Conservation (phyloP, 2,329 filamentous ascomycete genomes). For the Dactylonectria estremocensis region DNA sequence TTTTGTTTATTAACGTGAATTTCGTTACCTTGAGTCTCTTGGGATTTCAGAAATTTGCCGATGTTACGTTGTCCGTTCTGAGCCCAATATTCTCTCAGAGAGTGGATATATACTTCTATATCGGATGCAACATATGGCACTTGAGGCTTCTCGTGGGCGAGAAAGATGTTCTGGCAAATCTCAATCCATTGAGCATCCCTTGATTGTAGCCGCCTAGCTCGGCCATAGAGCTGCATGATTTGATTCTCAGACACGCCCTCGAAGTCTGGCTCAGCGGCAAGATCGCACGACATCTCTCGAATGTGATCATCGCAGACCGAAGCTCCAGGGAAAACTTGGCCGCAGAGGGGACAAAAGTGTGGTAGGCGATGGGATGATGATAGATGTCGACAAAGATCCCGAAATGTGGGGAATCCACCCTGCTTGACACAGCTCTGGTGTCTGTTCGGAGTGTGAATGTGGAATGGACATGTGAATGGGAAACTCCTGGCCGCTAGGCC, state of each 20-base stretch:
- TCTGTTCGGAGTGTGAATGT: background rate
- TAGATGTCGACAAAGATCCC: background rate
- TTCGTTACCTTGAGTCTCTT: too few relatives aligned
- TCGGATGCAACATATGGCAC: background rate
- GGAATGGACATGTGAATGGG: background rate
- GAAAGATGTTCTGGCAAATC: background rate
- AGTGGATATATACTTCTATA: background rate
- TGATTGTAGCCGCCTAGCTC: background rate
- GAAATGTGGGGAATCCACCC: constrained; percentile 8
- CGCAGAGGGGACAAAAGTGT: constrained; percentile 12
- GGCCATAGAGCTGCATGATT: background rate
- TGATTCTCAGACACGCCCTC: constrained; percentile 5
- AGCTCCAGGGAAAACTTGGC: background rate
- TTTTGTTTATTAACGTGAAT: background rate
- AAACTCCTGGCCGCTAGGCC: background rate
- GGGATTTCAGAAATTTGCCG: background rate
- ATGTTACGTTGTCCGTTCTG: background rate
- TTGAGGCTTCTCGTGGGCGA: background rate
- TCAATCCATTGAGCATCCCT: background rate
- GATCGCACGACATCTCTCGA: background rate
- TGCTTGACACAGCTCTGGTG: background rate
- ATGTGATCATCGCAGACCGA: constrained; percentile 13
- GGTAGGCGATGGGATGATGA: background rate
- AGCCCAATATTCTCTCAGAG: background rate
- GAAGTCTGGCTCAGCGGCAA: background rate